Conservation (phyloP, 148 eudicot genomes). For the Mesembryanthemum crystallinum region DNA sequence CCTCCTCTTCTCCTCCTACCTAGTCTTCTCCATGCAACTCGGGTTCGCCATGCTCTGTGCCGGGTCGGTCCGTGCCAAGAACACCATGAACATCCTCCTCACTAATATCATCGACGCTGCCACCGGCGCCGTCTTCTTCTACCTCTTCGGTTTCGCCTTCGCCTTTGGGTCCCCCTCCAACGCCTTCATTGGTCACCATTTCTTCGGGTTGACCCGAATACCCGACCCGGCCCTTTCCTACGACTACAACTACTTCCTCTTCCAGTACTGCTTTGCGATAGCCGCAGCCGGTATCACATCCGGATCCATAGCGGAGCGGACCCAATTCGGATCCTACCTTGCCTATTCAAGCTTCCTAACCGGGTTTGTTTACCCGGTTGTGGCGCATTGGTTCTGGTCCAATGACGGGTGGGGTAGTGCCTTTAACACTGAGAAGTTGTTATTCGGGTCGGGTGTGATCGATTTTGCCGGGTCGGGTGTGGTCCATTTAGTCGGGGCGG, state of each 20-base stretch:
- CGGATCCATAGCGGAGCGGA: conserved; percentile 27
- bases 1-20: conserved; percentile 39
- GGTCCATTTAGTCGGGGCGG: conserved; percentile 43
- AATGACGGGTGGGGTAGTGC: conserved; percentile 28
- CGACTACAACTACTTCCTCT: conserved; percentile 21
- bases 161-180: conserved; percentile 38
- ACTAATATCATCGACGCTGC: conserved; percentile 45
- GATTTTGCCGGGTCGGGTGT: conserved; percentile 52
- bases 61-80: conserved; percentile 42
- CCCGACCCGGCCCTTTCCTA: background rate
- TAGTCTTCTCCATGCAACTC: conserved; percentile 44
- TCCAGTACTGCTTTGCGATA: conserved; percentile 26
- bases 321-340: conserved; percentile 22
- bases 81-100: conserved; percentile 32
- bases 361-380: conserved; percentile 28
- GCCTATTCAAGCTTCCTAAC: conserved; percentile 23
- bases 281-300: conserved; percentile 28
- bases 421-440: background rate
- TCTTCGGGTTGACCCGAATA: conserved; percentile 20
- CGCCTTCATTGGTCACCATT: conserved; percentile 37
- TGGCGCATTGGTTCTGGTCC: conserved; percentile 31
- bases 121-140: conserved; percentile 33
- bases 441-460: conserved; percentile 44
- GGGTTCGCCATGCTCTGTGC: conserved; percentile 46
- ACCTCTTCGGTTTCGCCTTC: conserved; percentile 36